Percentiles rank a stretch among this genome's conserved stretches.
These are phyloP conservation scores for Penicillium bovifimosum DNA, from an alignment of 495 filamentous ascomycete genomes.

Conservation along the genomic window DNA sequence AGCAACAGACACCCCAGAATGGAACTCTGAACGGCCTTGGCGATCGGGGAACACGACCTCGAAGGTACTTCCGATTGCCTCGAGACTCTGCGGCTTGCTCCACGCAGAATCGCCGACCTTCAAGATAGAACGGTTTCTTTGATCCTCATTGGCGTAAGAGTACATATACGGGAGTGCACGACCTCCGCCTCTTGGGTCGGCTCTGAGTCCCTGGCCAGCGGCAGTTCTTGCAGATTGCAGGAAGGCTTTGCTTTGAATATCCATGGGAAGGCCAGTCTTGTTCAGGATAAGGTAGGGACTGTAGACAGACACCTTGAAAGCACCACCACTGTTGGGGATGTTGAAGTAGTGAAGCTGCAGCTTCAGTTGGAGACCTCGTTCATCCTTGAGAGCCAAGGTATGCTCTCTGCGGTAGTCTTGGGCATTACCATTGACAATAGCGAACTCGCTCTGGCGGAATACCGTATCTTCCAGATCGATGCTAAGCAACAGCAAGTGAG, in stretches of 20 bases:
- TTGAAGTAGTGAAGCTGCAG: conserved; percentile 90
- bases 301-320: conserved; percentile 91
- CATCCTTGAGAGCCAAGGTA: conserved; percentile 74
- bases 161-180: conserved; percentile 91
- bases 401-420: conserved; percentile 85
- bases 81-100: conserved; percentile 97
- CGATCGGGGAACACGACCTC: conserved; percentile 75
- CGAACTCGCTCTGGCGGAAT: conserved; percentile 92
- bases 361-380: conserved; percentile 67
- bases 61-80: conserved; percentile 90
- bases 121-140: conserved; percentile 78
- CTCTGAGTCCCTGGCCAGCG: conserved; percentile 65
- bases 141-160: conserved; percentile 79
- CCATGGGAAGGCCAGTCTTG: conserved; percentile 85
- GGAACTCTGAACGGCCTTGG: conserved; percentile 70
- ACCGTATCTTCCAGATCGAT: conserved; percentile 93
- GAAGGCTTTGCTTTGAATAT: conserved; percentile 83
- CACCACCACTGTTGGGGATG: conserved; percentile 86
- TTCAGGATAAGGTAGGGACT: conserved; percentile 93
- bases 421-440: conserved; percentile 86
- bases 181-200: conserved; percentile 43
- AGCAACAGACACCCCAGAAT: conserved; percentile 79
- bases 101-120: conserved; percentile 84
- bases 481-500: conserved; percentile 85
- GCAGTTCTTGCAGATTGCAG: conserved; percentile 74